Base-by-base conservation (phyloP, 2,329 filamentous ascomycete genomes). In the Geosmithia morbida region DNA sequence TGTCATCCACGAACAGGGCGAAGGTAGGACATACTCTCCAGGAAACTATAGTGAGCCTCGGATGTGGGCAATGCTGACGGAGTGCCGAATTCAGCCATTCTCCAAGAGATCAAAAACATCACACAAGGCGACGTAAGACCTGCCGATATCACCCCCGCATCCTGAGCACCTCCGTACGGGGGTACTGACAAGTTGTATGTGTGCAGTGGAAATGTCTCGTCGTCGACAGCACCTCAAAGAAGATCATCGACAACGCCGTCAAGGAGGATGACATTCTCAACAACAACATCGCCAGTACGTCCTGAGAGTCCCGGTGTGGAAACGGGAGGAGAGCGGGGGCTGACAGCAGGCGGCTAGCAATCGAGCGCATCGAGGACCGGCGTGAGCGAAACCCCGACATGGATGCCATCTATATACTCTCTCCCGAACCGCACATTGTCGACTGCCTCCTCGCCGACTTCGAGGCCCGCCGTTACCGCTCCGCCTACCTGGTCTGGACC, bases 181-280 rank as follows among this genome's bases (percentile, higher is more conserved):
- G 29, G 6, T 4, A 26, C 43, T 45, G 26, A 45, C 43, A 7
- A 11, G 13, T 14, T 29, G 20, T 41, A 44, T 46, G 41, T 39
- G 8, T 46, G 48, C 54, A 96, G 88, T 98, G 92, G 92, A 98
- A 97, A 77, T 86, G 96, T 55, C 71, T 98, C 55, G 83, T 98
- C 47, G 72, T 96, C 57, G 92, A 98, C 67, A 81, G 86, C 55
- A 74, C 72, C 48, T 89, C 87, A 61, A 82, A 83, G 62, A 89
- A 84, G 64, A 77, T 98, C 56, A 75, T 98, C 57, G 83, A 94
- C 66, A 94, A 90, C 71, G 85, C 87, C 44, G 79, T 90, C 61
- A 90, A 87, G 59, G 85, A 96, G 70, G 90, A 98, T 77, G 87
- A 96, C 59, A 94, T 98, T 55, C 83, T 98, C 67, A 94, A 94